phyloP scores from a whole-genome alignment of 106 monocot species.

The Phalaenopsis aphrodite region DNA sequence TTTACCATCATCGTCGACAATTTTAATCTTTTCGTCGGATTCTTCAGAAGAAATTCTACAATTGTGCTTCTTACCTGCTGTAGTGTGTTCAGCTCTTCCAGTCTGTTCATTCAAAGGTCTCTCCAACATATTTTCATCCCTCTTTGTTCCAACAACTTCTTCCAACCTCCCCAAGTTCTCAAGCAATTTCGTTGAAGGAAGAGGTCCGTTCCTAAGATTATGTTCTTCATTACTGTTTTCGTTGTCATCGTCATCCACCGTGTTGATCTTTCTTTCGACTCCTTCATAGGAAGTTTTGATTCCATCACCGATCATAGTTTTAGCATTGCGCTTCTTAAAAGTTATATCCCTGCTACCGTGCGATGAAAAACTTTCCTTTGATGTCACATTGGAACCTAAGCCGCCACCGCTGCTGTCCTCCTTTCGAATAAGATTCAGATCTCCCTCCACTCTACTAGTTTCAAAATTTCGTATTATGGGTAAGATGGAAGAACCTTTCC shows the following conservation, averaged over 20 bases:
- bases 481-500: constrained; percentile 1
- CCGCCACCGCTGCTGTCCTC: background rate
- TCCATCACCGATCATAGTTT: background rate
- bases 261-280: background rate
- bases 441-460: background rate
- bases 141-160: background rate
- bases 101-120: constrained; percentile 1
- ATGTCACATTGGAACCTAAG: constrained; percentile 2
- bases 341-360: background rate
- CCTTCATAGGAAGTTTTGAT: background rate
- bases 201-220: background rate
- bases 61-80: background rate
- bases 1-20: background rate
- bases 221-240: background rate
- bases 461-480: background rate
- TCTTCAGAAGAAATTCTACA: background rate
- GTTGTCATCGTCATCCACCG: background rate
- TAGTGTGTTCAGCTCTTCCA: background rate
- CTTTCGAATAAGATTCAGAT: background rate
- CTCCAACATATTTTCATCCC: background rate
- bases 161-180: background rate
- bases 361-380: background rate
- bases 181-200: background rate
- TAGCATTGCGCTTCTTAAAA: background rate
- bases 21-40: background rate